These are phyloP conservation scores for Alternaria ventricosa DNA, from an alignment of 2,329 filamentous ascomycete species.

Conservation along the genomic window DNA sequence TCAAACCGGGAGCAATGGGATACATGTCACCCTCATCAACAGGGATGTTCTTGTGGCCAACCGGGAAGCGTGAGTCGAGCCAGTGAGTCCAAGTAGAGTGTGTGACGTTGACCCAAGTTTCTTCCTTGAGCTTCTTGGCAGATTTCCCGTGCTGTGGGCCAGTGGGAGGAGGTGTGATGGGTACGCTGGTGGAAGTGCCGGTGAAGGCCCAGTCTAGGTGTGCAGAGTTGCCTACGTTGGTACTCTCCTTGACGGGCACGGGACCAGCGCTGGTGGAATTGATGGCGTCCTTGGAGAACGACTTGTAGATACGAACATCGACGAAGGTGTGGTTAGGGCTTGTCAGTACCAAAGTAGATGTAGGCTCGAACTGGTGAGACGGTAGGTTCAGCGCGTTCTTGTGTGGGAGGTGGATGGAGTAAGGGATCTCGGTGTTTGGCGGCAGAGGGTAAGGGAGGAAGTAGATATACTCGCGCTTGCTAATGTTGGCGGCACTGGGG, in stretches of 20 bases:
- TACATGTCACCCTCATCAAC: slow-evolving; percentile 66
- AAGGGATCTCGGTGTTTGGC: slow-evolving; percentile 30
- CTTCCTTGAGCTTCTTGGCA: background rate
- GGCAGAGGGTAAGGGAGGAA: slow-evolving; percentile 57
- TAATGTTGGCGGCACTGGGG: slow-evolving; percentile 6
- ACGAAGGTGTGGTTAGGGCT: slow-evolving; percentile 65
- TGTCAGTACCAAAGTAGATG: slow-evolving; percentile 69
- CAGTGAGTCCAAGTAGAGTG: slow-evolving; percentile 63
- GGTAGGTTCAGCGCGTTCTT: slow-evolving; percentile 35
- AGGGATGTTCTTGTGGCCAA: slow-evolving; percentile 39
- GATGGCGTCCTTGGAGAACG: slow-evolving; percentile 1
- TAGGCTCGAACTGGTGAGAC: slow-evolving; percentile 58
- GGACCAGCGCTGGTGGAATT: background rate
- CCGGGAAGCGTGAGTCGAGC: slow-evolving; percentile 61
- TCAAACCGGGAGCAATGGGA: slow-evolving; percentile 33
- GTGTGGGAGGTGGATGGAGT: slow-evolving; percentile 33
- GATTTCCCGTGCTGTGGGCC: background rate
- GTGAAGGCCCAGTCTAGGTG: slow-evolving; percentile 71
- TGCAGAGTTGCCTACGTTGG: slow-evolving; percentile 27
- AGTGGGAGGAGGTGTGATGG: background rate
- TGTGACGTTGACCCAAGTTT: slow-evolving; percentile 12
- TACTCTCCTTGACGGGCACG: slow-evolving; percentile 1
- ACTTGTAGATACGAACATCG: slow-evolving; percentile 63
- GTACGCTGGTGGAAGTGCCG: slow-evolving; percentile 53
- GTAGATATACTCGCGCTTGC: slow-evolving; percentile 62